Conservation (phyloP, 75 land plant species). For the Cunninghamia lanceolata region DNA sequence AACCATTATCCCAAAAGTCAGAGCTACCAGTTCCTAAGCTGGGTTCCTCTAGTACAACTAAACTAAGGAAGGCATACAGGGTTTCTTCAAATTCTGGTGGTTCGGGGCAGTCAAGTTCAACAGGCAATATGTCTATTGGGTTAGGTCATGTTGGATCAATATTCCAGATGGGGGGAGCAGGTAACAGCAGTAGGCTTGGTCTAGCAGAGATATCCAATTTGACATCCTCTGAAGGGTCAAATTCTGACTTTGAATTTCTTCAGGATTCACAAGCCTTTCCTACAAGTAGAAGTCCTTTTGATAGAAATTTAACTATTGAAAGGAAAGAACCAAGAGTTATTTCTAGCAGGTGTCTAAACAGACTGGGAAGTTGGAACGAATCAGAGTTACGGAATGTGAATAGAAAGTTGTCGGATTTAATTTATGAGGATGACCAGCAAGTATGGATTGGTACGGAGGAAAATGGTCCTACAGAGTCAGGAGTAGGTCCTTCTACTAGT, state of each 20-base stretch:
- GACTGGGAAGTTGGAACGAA: not conserved
- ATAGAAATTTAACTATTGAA: not conserved
- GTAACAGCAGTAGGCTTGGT: not conserved
- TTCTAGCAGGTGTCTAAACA: slow-evolving; percentile 2
- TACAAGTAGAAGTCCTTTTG: not conserved
- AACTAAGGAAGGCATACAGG: not conserved
- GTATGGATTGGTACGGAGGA: not conserved
- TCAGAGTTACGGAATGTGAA: not conserved
- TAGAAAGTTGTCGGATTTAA: not conserved
- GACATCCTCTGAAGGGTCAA: not conserved
- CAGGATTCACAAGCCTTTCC: not conserved
- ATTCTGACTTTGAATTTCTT: not conserved
- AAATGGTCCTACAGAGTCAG: not conserved
- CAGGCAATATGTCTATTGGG: not conserved
- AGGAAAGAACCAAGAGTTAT: not conserved
- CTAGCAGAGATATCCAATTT: not conserved
- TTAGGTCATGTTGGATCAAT: not conserved
- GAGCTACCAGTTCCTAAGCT: slow-evolving; percentile 6
- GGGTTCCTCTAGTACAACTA: not conserved
- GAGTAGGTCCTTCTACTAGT: not conserved
- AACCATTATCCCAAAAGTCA: slow-evolving; percentile 11
- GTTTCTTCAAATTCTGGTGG: not conserved
- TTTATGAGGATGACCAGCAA: slow-evolving; percentile 7
- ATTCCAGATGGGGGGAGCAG: not conserved
- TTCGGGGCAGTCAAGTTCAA: slow-evolving; percentile 3